phyloP scores from a whole-genome alignment of 139 green algal species.

The Chlamydomonas incerta region DNA sequence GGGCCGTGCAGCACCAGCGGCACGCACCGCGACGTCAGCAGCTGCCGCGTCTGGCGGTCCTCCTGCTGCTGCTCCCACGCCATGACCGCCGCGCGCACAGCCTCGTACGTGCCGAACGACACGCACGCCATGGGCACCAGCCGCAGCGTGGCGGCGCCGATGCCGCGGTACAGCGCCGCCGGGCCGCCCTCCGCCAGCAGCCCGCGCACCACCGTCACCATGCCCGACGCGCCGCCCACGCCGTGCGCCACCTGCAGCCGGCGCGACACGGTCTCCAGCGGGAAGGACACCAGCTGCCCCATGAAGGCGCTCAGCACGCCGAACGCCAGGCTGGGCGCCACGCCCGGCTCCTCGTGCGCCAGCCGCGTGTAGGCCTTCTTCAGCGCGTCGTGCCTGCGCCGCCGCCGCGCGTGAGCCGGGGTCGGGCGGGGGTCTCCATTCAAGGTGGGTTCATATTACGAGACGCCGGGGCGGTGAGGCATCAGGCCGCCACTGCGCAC shows the following conservation, averaged over 20 bases:
- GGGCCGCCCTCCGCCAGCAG: conserved; percentile 57
- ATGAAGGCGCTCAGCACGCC: conserved; percentile 69
- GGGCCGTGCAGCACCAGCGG: conserved; percentile 28
- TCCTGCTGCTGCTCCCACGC: conserved; percentile 53
- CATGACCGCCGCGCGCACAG: conserved; percentile 56
- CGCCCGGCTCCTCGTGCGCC: conserved; percentile 55
- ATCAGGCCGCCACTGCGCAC: too few species aligned
- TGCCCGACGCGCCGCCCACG: background rate
- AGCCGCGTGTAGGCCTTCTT: conserved; percentile 63
- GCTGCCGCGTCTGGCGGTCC: conserved; percentile 19
- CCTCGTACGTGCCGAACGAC: conserved; percentile 87
- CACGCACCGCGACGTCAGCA: background rate
- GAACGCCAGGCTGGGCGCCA: conserved; percentile 59
- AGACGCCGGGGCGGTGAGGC: too few species aligned
- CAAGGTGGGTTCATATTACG: too few species aligned
- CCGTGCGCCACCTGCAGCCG: conserved; percentile 62
- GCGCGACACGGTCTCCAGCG: conserved; percentile 80
- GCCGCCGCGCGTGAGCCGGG: too few species aligned
- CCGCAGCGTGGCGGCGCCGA: conserved; percentile 76
- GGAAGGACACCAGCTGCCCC: conserved; percentile 84
- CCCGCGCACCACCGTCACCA: conserved; percentile 19
- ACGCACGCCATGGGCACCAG: conserved; percentile 85
- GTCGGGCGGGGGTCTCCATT: too few species aligned
- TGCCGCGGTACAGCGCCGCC: conserved; percentile 67
- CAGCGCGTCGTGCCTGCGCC: conserved; percentile 74